Evolutionary conservation across 176 grass and related monocot species (phyloP), one percentile per base, ranked within the genome.

Genomic region (Elymus sibiricus): DNA sequence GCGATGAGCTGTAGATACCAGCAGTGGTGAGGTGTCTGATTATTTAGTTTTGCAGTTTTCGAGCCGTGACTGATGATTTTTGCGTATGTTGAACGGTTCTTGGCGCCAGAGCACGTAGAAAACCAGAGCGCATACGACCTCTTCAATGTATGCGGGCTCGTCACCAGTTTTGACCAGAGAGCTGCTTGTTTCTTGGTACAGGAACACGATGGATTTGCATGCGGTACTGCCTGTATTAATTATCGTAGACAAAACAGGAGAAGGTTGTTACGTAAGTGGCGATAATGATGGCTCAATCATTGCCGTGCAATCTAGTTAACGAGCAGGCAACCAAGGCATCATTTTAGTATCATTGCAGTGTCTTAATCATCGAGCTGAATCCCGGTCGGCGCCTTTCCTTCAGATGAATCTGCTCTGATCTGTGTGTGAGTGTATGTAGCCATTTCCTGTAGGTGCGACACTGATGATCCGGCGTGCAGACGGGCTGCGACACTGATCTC

Each of bases 281-380:
- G 88, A 73, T 43, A 82, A 73, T 19, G 74, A 28, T n/a, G 56
- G 7, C 27, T 46, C 74, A 14, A 67, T 68, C 74, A 79, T 71
- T 79, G 34, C 73, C 79, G 27, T 35, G 31, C 37, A 11, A 34
- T 83, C n/a, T 65, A 83, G 43, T 28, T 66, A 83, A 24, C 7
- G 28, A 14, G 21, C 38, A 42, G 32, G 14, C 28, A 42, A 19
- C 9, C 34, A 38, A 5, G 38, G 21, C 71, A 82, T 15, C 12
- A 21, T 32, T 42, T 58, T 24, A 49, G 6, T 67, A 8, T 9
- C 51, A 39, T 35, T 11, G 6, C 15, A 31, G 22, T 55, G 78
- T 29, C 40, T 9, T 27, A 3, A 65, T 73, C 34, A 31, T 10
- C 29, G 19, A 27, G 27, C 64, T 51, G 42, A 75, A 35, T 6